Base-by-base conservation (phyloP, 139 green algal species). In the Tetratostichococcus sp. region DNA sequence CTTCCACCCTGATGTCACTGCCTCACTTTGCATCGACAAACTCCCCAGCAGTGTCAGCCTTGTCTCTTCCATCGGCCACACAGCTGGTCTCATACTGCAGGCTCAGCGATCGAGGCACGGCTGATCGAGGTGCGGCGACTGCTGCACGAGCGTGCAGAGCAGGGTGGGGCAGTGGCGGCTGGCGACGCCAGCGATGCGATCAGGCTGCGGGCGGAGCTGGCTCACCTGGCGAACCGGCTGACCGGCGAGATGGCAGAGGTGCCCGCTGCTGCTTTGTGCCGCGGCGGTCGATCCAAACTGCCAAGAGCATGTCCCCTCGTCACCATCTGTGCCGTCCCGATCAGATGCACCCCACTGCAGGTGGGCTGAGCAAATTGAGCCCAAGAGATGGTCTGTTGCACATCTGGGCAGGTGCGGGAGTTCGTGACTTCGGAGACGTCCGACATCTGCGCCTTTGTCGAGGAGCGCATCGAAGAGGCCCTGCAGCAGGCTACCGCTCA, bases 371-470 rank as follows among this genome's bases (percentile, higher is more conserved):
- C n/a, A n/a, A n/a, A n/a, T n/a, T n/a, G n/a, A n/a, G n/a, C n/a
- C n/a, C n/a, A n/a, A n/a, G n/a, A n/a, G n/a, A n/a, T n/a, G n/a
- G n/a, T n/a, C n/a, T n/a, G n/a, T n/a, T n/a, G n/a, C n/a, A n/a
- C n/a, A n/a, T n/a, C n/a, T n/a, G n/a, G n/a, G 50, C 50, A 62
- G 50, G 50, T 62, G 50, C 50, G 50, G 50, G 50, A 62, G 50
- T 62, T 62, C 26, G 50, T 62, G 50, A 26, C 50, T 5, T 25
- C 19, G 4, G 50, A 62, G 19, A 62, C 19, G 4, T 62, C 50
- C 17, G 50, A 62, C 19, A 26, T 62, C 14, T 62, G 50, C 50
- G 50, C 14, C 17, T 62, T 62, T 26, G 50, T 62, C 17, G 50
- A 62, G 19, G 50, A 62, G 50, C 50, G 50, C 50, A 26, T 62